Base-by-base conservation (phyloP, 306 rosid genomes). In the Inga leiocalycina region DNA sequence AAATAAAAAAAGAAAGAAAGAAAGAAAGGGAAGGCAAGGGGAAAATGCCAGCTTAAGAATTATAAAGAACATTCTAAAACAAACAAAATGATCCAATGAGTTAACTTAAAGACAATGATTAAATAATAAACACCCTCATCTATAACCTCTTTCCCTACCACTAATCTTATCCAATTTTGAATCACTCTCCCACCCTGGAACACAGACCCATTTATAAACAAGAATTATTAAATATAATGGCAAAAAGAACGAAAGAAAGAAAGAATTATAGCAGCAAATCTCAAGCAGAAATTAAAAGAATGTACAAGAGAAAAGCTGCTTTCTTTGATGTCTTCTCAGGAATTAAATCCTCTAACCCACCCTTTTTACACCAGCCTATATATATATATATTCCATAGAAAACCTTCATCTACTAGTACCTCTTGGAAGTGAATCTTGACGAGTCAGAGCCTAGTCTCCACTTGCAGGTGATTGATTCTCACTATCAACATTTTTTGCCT, bases 401-500 rank as follows among this genome's bases (percentile, higher is more conserved):
- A 66, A 51, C 5, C 34, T 11, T 41, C 37, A 74, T 17, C 61
- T 66, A 65, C 77, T 66, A 65, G 72, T 57, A 71, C 61, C 76
- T 66, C 87, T 79, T 74, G 84, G 71, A 74, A 74, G 69, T 34
- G 84, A 84, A 73, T 84, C 77, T 71, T 74, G 87, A 74, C 16
- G 87, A 79, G 84, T 84, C 72, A 84, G 24, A 32, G 71, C 84
- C 79, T 84, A 84, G 73, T 79, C 66, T 84, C 77, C 34, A 1
- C 34, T 32, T 32, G 34, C 87, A 8, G 81, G 57, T 32, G 35
- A 75, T 35, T 56, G 73, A 67, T 80, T 74, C 44, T 84, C 87
- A 52, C 77, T 67, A 3, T 64, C 80, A 84, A 74, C 72, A 79
- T 67, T 14, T 41, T 77, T 81, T 65, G 79, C 86, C 88, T 93